phyloP scores from a whole-genome alignment of 768 basidiomycete genomes.

The Hydnum rufescens region DNA sequence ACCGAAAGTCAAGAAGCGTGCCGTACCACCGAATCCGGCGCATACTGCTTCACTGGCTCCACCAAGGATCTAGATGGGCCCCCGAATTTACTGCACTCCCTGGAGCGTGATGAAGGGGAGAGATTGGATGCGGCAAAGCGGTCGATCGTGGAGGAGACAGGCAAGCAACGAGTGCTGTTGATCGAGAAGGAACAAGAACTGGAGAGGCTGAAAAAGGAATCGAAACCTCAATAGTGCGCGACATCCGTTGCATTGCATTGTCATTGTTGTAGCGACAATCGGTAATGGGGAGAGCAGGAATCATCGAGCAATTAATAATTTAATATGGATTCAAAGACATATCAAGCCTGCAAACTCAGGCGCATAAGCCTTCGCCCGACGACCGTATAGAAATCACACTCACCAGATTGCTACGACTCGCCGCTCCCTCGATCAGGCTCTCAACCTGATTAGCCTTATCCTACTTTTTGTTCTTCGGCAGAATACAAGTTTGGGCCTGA shows the following conservation, averaged over 20 bases:
- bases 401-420: slow-evolving; percentile 48
- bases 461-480: no score
- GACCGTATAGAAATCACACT: no score
- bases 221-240: no score
- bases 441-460: no score
- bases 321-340: no score
- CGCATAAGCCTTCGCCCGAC: no score
- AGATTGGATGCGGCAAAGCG: slow-evolving; percentile 59
- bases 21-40: slow-evolving; percentile 60
- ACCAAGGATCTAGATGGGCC: slow-evolving; percentile 30
- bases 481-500: no score
- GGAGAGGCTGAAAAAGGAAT: slow-evolving; percentile 38
- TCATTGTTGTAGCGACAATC: no score
- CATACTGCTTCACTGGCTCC: slow-evolving; percentile 36
- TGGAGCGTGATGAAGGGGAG: slow-evolving; percentile 78
- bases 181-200: slow-evolving; percentile 73
- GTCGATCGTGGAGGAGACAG: slow-evolving; percentile 52
- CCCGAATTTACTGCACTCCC: slow-evolving; percentile 70
- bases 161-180: slow-evolving; percentile 43
- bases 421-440: slow-evolving; percentile 77
- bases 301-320: no score
- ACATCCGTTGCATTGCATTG: no score
- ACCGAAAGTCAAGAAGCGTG: slow-evolving; percentile 34
- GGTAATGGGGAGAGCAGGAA: no score
- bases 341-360: no score